These are phyloP conservation scores for Neurospora intermedia DNA, from an alignment of 495 filamentous ascomycete genomes.

Conservation along the genomic window DNA sequence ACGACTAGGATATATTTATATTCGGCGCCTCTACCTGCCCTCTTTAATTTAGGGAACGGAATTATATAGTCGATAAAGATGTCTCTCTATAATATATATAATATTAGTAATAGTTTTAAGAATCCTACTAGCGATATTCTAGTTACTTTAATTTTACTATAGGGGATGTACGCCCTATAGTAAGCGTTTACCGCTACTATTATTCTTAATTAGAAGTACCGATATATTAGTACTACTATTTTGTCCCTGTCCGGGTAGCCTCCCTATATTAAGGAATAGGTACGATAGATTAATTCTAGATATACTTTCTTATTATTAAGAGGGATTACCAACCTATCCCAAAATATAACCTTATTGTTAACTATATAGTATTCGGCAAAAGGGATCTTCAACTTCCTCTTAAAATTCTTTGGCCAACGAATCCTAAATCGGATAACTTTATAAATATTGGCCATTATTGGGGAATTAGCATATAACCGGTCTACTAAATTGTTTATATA, in stretches of 20 bases:
- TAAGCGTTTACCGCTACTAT: fast-evolving
- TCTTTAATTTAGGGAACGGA: background rate
- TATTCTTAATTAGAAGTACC: no score
- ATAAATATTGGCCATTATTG: background rate
- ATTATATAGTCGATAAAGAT: no score
- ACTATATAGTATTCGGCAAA: background rate
- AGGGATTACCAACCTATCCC: no score
- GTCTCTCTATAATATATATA: no score
- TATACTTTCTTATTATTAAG: fast-evolving
- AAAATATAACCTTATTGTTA: no score
- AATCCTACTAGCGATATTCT: no score
- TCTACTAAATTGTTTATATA: no score
- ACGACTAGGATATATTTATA: no score
- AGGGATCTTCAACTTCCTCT: background rate
- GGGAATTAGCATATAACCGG: no score
- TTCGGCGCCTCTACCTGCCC: background rate
- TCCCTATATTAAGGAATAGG: background rate
- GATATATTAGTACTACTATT: background rate
- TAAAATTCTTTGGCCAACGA: background rate
- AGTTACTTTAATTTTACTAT: no score
- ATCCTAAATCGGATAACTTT: fast-evolving
- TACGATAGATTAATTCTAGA: background rate
- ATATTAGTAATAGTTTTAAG: no score
- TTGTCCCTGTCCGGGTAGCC: background rate
- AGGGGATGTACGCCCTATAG: no score